A percentile compares a stretch with the other conserved stretches of the same genome.
These are phyloP conservation scores for Mycena polygramma DNA, from an alignment of 768 basidiomycete species.

Conservation along the genomic window DNA sequence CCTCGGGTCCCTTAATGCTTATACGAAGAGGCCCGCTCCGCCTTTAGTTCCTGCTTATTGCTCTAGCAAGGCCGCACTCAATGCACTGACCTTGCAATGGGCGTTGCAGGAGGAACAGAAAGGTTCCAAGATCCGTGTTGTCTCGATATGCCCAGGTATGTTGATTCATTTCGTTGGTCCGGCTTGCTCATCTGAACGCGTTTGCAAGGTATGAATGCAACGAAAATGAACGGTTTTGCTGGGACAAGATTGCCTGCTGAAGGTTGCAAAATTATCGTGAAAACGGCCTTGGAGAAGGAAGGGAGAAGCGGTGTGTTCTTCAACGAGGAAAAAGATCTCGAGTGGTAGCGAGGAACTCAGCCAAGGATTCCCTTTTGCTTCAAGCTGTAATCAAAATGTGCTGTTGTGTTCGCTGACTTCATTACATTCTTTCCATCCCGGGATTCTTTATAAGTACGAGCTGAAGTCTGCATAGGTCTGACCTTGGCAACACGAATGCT, in stretches of 20 bases:
- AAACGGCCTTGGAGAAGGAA: slow-evolving; percentile 16
- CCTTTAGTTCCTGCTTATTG: slow-evolving; percentile 8
- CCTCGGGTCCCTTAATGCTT: slow-evolving; percentile 5
- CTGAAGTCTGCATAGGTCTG: too few species aligned
- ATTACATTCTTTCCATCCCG: too few species aligned
- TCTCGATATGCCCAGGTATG: slow-evolving; percentile 14
- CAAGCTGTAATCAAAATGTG: too few species aligned
- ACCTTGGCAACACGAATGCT: too few species aligned
- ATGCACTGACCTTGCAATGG: slow-evolving; percentile 29
- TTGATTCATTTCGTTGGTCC: too few species aligned
- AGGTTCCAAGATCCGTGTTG: slow-evolving; percentile 21
- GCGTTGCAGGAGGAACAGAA: slow-evolving; percentile 22
- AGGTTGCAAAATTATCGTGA: slow-evolving; percentile 20
- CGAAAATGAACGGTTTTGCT: slow-evolving; percentile 13
- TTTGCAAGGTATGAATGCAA: too few species aligned
- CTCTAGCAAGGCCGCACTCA: slow-evolving; percentile 29
- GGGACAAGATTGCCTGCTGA: slow-evolving; percentile 12
- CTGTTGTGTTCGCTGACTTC: too few species aligned
- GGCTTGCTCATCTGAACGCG: too few species aligned
- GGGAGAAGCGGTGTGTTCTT: slow-evolving; percentile 20
- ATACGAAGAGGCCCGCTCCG: neutral
- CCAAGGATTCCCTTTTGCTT: too few species aligned
- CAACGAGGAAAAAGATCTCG: slow-evolving; percentile 20
- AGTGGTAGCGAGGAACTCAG: too few species aligned
- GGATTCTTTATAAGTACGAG: too few species aligned